Evolutionary conservation across 2,329 filamentous ascomycete species (phyloP), one percentile per base, ranked within the genome.

Genomic region (Fonsecaea monophora): DNA sequence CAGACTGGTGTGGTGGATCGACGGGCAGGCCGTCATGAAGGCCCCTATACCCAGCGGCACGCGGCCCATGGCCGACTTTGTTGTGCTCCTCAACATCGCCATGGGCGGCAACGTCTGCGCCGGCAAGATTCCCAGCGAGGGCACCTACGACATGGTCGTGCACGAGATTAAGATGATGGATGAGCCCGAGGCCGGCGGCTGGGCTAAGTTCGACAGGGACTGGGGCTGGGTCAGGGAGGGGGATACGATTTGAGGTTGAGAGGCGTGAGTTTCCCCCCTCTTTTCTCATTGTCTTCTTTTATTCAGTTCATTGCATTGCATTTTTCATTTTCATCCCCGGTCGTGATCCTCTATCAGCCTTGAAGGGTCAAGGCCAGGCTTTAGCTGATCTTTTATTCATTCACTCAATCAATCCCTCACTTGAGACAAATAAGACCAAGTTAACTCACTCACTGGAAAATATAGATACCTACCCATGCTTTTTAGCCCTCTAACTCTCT

Each of bases 101-200:
- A 73, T 73, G 71, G 70, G 70, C n/a, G 71, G 71, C 15, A 72
- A 71, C 63, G 71, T 73, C 21, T 71, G 69, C 63, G 65, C 68
- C 57, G 71, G 71, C n/a, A 58, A 70, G 60, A 63, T 67, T 8
- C 71, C 71, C 3, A 4, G 50, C 12, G 65, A 73, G 53, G 71
- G 71, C 5, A 48, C 48, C 2, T 73, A 72, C 50, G 71, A 73
- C 60, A 60, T 73, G 30, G 68, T 72, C 13, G 70, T 73, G 55
- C 70, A 73, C 55, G 67, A 70, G 21, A 45, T 72, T 66, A 67
- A 63, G 45, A 67, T 73, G 70, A 38, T 57, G 4, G 70, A 64
- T 8, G 65, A 71, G 60, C 68, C 68, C 4, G 71, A 73, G 40
- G 53, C 53, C 40, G 71, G 71, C 15, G 71, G 71, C 0, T 73